Base-by-base conservation (phyloP, 2,329 filamentous ascomycete species). In the Fusarium torreyae region DNA sequence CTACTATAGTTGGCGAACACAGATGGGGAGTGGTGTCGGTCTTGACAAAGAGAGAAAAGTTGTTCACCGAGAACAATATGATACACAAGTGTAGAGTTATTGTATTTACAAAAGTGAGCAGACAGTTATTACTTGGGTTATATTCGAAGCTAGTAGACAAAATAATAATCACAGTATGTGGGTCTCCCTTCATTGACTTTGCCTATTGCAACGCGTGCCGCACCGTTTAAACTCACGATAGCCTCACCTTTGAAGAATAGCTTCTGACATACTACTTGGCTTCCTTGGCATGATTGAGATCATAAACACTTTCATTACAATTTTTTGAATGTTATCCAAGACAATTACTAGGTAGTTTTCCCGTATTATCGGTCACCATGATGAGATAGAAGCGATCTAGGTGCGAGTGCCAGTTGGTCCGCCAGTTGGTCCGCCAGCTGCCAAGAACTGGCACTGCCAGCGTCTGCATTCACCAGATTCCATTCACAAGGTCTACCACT, bases 381-480 rank as follows among this genome's bases (percentile, higher is more conserved):
- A 31, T 13, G 28, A 13, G 5, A 31, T 13, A 31, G 28, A 5
- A 11, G 10, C 10, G 10, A 31, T 31, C 9, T 5, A 31, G 10
- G 11, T 31, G 28, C 28, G 28, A 31, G 28, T 36, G 34, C 34
- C 34, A 36, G 34, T 17, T 17, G 17, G 14, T 36, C 17, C 7
- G 34, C 34, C 34, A 36, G 34, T 17, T 17, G 17, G 14, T 36
- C 17, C 7, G 34, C 34, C 34, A 36, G 34, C 34, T 36, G 34
- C 34, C 34, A 36, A 38, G 15, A 36, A 38, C 33, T 55, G 52
- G 33, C 52, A 55, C 31, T 39, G 52, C 24, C 43, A 55, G 11
- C 33, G 9, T 8, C n/a, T 5, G 15, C 34, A 36, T 36, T 36
- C 15, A 17, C 28, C 9, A 31, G 10, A 22, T 38, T 36, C 14